Percentiles rank a stretch among this genome's conserved stretches.
These are phyloP conservation scores for Claviceps fusiformis DNA, from an alignment of 2,329 filamentous ascomycete genomes.

Conservation along the genomic window DNA sequence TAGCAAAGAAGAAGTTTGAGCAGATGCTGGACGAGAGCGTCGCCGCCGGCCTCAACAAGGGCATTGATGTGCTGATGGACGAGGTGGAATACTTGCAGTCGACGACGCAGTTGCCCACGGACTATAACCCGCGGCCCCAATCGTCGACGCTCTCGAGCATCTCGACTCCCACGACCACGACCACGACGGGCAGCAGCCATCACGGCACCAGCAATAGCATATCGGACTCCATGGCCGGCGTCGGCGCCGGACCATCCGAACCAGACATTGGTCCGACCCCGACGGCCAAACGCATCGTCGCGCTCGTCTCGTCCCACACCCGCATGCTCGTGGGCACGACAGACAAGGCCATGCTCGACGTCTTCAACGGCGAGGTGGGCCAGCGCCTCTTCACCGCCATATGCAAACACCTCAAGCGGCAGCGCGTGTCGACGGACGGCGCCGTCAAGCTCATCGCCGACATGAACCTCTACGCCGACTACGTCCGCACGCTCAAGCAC, in stretches of 20 bases:
- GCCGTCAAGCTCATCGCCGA: slow-evolving; percentile 90
- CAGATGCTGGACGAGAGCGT: slow-evolving; percentile 97
- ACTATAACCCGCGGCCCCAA: slow-evolving; percentile 63
- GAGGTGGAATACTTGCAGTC: slow-evolving; percentile 93
- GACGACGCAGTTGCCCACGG: slow-evolving; percentile 70
- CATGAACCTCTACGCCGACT: slow-evolving; percentile 86
- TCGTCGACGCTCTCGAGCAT: slow-evolving; percentile 11
- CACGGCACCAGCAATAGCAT: slow-evolving; percentile 14
- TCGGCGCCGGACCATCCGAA: slow-evolving; percentile 21
- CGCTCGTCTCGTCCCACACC: slow-evolving; percentile 78
- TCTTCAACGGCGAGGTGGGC: slow-evolving; percentile 96
- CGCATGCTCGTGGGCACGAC: slow-evolving; percentile 88
- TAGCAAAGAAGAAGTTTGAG: slow-evolving; percentile 97
- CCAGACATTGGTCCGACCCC: slow-evolving; percentile 53
- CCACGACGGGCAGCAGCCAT: background rate
- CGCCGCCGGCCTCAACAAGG: slow-evolving; percentile 88
- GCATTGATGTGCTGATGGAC: slow-evolving; percentile 95
- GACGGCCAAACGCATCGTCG: slow-evolving; percentile 68
- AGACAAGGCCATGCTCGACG: slow-evolving; percentile 94
- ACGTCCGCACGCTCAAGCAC: slow-evolving; percentile 70
- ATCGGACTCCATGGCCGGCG: background rate
- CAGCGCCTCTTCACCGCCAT: slow-evolving; percentile 80
- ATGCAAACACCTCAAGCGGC: slow-evolving; percentile 95
- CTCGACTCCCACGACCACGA: slow-evolving; percentile 3
- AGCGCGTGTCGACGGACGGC: slow-evolving; percentile 79